Evolutionary conservation across 2,329 filamentous ascomycete species (phyloP).

Genomic region (Sporothrix inflata): DNA sequence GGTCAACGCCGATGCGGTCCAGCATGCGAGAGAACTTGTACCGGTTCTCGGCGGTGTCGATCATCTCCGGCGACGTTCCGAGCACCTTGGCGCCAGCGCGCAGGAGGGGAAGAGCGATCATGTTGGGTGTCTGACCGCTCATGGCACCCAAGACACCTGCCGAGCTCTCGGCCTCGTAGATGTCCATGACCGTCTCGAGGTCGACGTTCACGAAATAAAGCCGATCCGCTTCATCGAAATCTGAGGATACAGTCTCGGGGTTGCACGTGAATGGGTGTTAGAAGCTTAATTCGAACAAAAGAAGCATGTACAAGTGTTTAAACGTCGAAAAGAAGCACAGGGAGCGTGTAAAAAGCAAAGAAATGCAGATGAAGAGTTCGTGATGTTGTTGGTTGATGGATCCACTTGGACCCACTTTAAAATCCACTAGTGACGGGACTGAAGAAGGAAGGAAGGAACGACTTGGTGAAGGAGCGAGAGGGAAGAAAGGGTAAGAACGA

Average conservation of each 20-base stretch:
- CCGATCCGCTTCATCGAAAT: conserved; percentile 92
- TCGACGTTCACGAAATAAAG: conserved; percentile 97
- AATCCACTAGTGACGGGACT: no score
- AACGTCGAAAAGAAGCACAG: background rate
- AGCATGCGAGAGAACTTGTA: conserved; percentile 99
- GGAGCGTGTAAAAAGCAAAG: background rate
- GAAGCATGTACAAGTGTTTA: background rate
- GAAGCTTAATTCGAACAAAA: background rate
- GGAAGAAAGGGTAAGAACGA: no score
- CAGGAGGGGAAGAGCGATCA: conserved; percentile 88
- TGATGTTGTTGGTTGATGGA: background rate
- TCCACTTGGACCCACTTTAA: background rate
- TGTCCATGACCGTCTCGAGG: conserved; percentile 86
- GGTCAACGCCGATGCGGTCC: conserved; percentile 90
- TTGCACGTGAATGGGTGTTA: conserved; percentile 59
- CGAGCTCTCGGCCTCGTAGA: conserved; percentile 84
- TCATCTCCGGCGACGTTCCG: conserved; percentile 98
- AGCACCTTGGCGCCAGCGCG: conserved; percentile 89
- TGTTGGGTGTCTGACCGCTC: conserved; percentile 97
- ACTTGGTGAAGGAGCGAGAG: background rate
- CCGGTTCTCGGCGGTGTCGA: conserved; percentile 93
- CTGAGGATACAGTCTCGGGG: conserved; percentile 85
- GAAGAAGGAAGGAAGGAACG: background rate
- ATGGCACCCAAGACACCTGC: conserved; percentile 90
- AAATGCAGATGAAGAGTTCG: background rate